phyloP scores from a whole-genome alignment of 257 asterid species.

The Nicotiana otophora region DNA sequence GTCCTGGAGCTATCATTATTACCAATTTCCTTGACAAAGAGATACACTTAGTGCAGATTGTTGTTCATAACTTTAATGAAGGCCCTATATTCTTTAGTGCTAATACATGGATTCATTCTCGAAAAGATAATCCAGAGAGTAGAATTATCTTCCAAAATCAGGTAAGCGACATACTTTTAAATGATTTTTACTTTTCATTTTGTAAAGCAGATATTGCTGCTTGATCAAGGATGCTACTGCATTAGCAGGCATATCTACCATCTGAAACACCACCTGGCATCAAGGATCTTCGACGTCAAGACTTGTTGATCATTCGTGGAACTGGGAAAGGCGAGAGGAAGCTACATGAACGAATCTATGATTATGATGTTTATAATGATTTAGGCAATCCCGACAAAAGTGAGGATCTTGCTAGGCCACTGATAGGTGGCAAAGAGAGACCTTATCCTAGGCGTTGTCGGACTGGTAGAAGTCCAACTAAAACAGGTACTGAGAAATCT shows the following conservation, averaged over 20 bases:
- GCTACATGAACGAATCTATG: conserved; percentile 70
- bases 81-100: conserved; percentile 68
- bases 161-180: conserved; percentile 23
- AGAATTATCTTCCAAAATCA: conserved; percentile 79
- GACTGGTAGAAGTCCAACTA: conserved; percentile 63
- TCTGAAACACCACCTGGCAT: conserved; percentile 81
- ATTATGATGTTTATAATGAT: conserved; percentile 77
- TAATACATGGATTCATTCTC: conserved; percentile 85
- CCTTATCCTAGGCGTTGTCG: conserved; percentile 95
- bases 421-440: conserved; percentile 53
- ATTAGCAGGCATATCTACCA: conserved; percentile 66
- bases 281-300: conserved; percentile 63
- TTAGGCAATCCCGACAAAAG: conserved; percentile 80
- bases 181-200: background rate
- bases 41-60: conserved; percentile 64
- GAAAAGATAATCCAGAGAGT: conserved; percentile 60
- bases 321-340: conserved; percentile 66
- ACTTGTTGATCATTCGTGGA: conserved; percentile 64
- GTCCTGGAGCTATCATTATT: conserved; percentile 68
- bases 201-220: background rate
- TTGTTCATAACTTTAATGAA: conserved; percentile 58
- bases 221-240: background rate
- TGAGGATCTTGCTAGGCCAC: conserved; percentile 53
- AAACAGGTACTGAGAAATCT: conserved; percentile 36
- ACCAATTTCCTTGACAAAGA: conserved; percentile 81